Percentiles rank a stretch among this genome's conserved stretches.
phyloP scores from a whole-genome alignment of 2,329 filamentous ascomycete species.

The Anthostomella pinea region DNA sequence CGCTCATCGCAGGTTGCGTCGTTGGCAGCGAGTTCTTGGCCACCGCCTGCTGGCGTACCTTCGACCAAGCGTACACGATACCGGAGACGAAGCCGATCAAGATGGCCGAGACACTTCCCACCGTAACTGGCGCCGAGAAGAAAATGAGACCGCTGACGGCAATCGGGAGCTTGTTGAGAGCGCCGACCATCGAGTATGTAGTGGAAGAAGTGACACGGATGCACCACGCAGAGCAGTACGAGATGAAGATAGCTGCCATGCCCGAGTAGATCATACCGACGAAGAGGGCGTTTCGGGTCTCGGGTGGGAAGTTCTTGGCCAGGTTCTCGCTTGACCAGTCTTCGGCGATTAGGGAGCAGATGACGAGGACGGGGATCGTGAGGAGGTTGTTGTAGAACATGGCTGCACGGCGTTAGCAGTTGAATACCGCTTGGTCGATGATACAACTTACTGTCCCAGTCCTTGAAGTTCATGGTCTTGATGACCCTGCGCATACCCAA shows the following conservation, averaged over 20 bases:
- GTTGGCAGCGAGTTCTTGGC: conserved; percentile 67
- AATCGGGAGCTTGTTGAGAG: conserved; percentile 96
- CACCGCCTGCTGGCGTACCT: conserved; percentile 73
- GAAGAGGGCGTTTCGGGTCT: conserved; percentile 74
- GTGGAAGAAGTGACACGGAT: conserved; percentile 96
- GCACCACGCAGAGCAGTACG: conserved; percentile 99
- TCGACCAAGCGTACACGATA: conserved; percentile 84
- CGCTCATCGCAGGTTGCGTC: conserved; percentile 71
- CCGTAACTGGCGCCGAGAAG: conserved; percentile 89
- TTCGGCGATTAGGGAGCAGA: conserved; percentile 78
- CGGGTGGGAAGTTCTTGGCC: conserved; percentile 81
- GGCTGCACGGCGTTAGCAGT: conserved; percentile 54
- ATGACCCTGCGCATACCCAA: conserved; percentile 97
- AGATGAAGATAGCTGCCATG: conserved; percentile 92
- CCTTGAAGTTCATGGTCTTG: conserved; percentile 99
- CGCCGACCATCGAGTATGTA: conserved; percentile 98
- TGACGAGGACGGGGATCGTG: conserved; percentile 85
- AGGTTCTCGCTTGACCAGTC: conserved; percentile 91
- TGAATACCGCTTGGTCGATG: not conserved
- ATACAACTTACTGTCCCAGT: conserved; percentile 85
- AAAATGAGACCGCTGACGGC: conserved; percentile 90
- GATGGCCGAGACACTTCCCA: conserved; percentile 90
- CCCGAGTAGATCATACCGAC: conserved; percentile 93
- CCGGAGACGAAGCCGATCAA: conserved; percentile 87
- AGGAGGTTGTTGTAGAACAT: conserved; percentile 99